Conservation (phyloP, 805 yeast genomes). For the Candida boidinii region DNA sequence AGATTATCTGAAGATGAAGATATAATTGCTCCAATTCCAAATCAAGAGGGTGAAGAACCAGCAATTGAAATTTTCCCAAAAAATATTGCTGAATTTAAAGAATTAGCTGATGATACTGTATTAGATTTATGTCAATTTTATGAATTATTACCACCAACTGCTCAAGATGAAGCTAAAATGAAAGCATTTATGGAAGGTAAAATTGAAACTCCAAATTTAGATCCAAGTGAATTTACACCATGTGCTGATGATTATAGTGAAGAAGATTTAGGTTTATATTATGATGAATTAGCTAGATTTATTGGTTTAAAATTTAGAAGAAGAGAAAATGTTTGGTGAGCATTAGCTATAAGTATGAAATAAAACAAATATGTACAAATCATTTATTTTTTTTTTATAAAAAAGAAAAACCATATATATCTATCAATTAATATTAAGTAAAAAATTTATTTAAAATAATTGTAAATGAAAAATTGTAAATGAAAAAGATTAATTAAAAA, state of each 20-base stretch:
- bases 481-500: slow-evolving; percentile 30
- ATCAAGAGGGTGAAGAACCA: slow-evolving; percentile 71
- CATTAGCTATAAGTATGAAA: not conserved
- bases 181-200: slow-evolving; percentile 46
- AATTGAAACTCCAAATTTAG: slow-evolving; percentile 29
- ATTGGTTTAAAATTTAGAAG: slow-evolving; percentile 55
- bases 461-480: not conserved
- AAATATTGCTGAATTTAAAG: slow-evolving; percentile 43
- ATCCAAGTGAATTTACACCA: slow-evolving; percentile 18
- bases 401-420: slow-evolving; percentile 8
- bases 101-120: slow-evolving; percentile 35
- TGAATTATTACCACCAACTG: slow-evolving; percentile 63
- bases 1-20: slow-evolving; percentile 33
- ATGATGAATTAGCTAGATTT: slow-evolving; percentile 58
- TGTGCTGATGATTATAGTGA: slow-evolving; percentile 28
- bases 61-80: slow-evolving; percentile 44
- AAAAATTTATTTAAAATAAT: not conserved
- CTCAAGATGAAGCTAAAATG: slow-evolving; percentile 42
- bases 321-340: slow-evolving; percentile 37
- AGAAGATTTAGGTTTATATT: slow-evolving; percentile 45
- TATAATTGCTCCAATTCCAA: slow-evolving; percentile 59
- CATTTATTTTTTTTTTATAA: not conserved
- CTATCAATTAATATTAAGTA: too few relatives aligned
- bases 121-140: slow-evolving; percentile 60
- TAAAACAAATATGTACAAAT: not conserved